Evolutionary conservation across 2,329 filamentous ascomycete species (phyloP).

Genomic region (Xylariaceae sp.): DNA sequence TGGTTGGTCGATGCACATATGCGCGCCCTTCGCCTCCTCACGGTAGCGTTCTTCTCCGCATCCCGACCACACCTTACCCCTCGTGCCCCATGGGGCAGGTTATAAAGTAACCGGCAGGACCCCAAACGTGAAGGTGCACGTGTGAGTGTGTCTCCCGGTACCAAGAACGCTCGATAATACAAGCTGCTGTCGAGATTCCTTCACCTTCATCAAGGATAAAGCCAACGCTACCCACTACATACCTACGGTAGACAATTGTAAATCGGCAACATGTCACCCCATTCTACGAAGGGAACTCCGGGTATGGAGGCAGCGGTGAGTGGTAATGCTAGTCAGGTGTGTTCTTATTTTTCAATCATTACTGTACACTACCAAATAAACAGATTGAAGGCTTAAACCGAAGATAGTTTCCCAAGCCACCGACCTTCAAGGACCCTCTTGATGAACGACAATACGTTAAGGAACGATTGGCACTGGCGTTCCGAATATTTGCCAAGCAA

Average conservation of each 20-base stretch:
- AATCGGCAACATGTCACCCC: conserved; percentile 29
- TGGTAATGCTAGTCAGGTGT: conserved; percentile 21
- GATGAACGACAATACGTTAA: conserved; percentile 61
- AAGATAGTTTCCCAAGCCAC: conserved; percentile 29
- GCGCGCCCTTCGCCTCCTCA: conserved; percentile 4
- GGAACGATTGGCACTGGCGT: conserved; percentile 60
- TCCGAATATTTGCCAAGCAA: conserved; percentile 64
- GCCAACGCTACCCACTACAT: background rate
- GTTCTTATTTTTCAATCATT: background rate
- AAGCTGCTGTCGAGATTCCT: background rate
- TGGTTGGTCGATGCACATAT: conserved; percentile 1
- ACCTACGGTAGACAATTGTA: no score
- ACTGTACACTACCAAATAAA: background rate
- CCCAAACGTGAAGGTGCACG: conserved; percentile 1
- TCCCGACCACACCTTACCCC: conserved; percentile 13
- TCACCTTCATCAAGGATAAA: no score
- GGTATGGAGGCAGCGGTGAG: conserved; percentile 15
- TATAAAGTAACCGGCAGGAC: no score
- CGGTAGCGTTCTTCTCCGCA: conserved; percentile 22
- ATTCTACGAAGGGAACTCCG: conserved; percentile 21
- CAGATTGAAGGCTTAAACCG: background rate
- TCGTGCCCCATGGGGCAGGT: background rate
- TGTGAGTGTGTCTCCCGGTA: background rate
- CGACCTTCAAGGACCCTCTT: conserved; percentile 35
- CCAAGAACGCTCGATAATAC: background rate